Evolutionary conservation across 2,329 filamentous ascomycete genomes (phyloP).

Genomic region (Colletotrichum nymphaeae): DNA sequence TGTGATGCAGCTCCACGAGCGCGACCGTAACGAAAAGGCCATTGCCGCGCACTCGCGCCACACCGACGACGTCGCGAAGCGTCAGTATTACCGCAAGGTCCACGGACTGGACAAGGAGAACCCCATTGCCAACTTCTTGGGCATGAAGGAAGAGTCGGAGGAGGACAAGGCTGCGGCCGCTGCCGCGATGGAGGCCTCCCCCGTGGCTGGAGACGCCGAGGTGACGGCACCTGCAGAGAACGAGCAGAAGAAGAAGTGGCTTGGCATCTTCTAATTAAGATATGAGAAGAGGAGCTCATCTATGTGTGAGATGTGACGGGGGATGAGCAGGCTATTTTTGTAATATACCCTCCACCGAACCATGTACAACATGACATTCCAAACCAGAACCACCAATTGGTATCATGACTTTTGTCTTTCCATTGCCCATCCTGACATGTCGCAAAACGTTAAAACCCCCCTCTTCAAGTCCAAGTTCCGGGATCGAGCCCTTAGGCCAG

Average conservation of each 20-base stretch:
- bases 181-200: constrained; percentile 41
- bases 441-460: constrained; percentile 15
- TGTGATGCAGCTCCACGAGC: constrained; percentile 81
- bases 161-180: constrained; percentile 43
- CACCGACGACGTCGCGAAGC: constrained; percentile 89
- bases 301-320: not conserved
- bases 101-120: constrained; percentile 80
- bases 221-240: constrained; percentile 32
- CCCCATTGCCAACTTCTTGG: constrained; percentile 60
- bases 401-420: constrained; percentile 31
- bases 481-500: constrained; percentile 59
- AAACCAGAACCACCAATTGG: constrained; percentile 24
- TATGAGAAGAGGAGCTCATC: constrained; percentile 8
- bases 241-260: constrained; percentile 76
- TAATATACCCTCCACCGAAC: constrained; percentile 28
- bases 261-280: constrained; percentile 78
- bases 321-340: not conserved
- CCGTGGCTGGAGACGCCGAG: constrained; percentile 15
- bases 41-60: constrained; percentile 78
- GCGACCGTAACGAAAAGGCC: constrained; percentile 75
- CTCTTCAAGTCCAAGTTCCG: not conserved
- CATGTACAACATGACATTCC: constrained; percentile 32
- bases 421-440: constrained; percentile 4
- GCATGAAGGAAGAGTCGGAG: constrained; percentile 50
- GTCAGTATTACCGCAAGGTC: constrained; percentile 84